These are phyloP conservation scores for Mycena epipterygia DNA, from an alignment of 768 basidiomycete genomes.

Conservation along the genomic window DNA sequence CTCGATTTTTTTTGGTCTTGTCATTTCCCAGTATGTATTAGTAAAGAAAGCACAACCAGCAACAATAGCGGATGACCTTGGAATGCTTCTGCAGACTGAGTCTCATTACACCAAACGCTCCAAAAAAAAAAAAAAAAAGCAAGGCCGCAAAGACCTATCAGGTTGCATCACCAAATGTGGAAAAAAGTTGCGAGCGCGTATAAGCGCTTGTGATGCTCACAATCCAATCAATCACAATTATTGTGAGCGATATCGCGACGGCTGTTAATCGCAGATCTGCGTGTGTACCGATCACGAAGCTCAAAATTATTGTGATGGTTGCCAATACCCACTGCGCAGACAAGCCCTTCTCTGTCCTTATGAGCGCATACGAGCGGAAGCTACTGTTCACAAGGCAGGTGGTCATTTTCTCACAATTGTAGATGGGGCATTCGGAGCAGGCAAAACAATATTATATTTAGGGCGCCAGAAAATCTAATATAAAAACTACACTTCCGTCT, in stretches of 20 bases:
- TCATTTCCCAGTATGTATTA: no score
- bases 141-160: no score
- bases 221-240: slow-evolving; percentile 3
- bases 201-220: no score
- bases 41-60: no score
- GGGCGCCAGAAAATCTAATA: neutral
- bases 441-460: neutral
- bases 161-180: no score
- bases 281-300: neutral
- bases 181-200: no score
- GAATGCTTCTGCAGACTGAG: neutral
- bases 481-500: neutral
- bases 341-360: neutral
- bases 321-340: neutral
- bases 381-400: neutral
- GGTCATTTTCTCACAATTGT: no score
- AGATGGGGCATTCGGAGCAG: neutral
- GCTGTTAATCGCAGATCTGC: neutral
- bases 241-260: neutral
- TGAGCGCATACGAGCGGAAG: no score
- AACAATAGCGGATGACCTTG: no score
- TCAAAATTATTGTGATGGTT: neutral
- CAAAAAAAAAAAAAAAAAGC: no score
- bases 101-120: no score
- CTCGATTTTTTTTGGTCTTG: no score